Evolutionary conservation across 2,329 filamentous ascomycete genomes (phyloP), one percentile per base, ranked within the genome.

Genomic region (Penicillium sp.): DNA sequence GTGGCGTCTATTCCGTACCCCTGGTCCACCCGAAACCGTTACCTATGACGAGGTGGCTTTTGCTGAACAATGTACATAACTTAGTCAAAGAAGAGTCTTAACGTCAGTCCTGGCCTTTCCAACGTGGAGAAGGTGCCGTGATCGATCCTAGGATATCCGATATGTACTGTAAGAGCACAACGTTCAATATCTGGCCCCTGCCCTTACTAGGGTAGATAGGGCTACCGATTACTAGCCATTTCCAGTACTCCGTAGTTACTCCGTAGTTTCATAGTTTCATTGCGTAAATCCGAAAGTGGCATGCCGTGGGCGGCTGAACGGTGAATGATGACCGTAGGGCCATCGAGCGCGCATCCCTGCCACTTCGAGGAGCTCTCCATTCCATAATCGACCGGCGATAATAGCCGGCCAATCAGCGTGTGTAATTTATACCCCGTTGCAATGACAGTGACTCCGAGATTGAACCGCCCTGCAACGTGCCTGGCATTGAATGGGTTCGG

Each of bases 31-130:
- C 36, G n/a, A 27, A 14, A 44, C 23, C 13, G 6, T 6, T 18
- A 6, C 26, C 18, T 34, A 44, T 44, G 42, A 44, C 34, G 42
- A n/a, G 18, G 34, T 44, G 42, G 42, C 42, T 32, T 32, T 32
- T 6, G 29, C 4, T 9, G n/a, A 18, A 8, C 29, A 1, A 14
- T 32, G 29, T 32, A 23, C 22, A 7, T 24, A 32, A 32, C 29
- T 14, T 5, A 10, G 6, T 31, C 14, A 18, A 32, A 32, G 29
- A 18, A 32, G 7, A 10, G 29, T 16, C 9, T 7, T 32, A 8
- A 32, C 29, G 14, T 14, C 29, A 16, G 1, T 32, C 7, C n/a
- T n/a, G 29, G n/a, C 29, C 6, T 32, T n/a, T 31, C 3, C 24
- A 27, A 27, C 29, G 11, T 29, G 27, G 27, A 14, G 29, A 32